Evolutionary conservation across 2,329 filamentous ascomycete genomes (phyloP), one percentile per base, ranked within the genome.

Genomic region (Xylaria sp.): DNA sequence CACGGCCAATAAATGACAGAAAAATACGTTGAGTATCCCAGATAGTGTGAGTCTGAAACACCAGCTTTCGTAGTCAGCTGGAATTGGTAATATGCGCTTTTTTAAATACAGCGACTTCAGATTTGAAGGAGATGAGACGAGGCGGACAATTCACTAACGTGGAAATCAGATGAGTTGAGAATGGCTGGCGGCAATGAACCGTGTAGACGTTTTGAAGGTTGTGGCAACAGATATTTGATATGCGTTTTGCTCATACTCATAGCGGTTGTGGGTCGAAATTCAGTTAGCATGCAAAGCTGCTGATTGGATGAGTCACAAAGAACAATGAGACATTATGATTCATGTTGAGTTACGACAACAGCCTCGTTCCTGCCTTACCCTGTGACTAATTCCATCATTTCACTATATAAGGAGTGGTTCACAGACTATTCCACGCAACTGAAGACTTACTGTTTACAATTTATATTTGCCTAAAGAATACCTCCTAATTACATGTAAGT

Each of bases 91-190:
- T 58, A 54, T 82, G 82, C 81, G 82, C 82, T 83, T 82, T 83
- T 80, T 80, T 77, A 83, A 83, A 83, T 83, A 83, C 78, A 83
- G 81, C 81, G 81, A 73, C 82, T 83, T 83, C 71, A 78, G 66
- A 69, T 69, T 37, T 35, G 65, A 74, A 69, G 67, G 47, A 73
- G 71, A 72, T 60, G 44, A 69, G 67, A 73, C n/a, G 60, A 60
- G 50, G 69, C n/a, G 58, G 60, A 51, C 9, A 2, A 37, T 18
- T 54, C 42, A 59, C 32, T 25, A 37, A 29, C 18, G 32, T 6
- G 27, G 32, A 55, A 59, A 62, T 16, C 29, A 35, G 44, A 51
- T 54, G 25, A 32, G 25, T 21, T 54, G 48, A 35, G 23, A 60
- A 44, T n/a, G 6, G 47, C 27, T 29, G 47, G 55, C 27, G 42